phyloP scores from a whole-genome alignment of 805 yeast species.

The Ogataea nonfermentans region DNA sequence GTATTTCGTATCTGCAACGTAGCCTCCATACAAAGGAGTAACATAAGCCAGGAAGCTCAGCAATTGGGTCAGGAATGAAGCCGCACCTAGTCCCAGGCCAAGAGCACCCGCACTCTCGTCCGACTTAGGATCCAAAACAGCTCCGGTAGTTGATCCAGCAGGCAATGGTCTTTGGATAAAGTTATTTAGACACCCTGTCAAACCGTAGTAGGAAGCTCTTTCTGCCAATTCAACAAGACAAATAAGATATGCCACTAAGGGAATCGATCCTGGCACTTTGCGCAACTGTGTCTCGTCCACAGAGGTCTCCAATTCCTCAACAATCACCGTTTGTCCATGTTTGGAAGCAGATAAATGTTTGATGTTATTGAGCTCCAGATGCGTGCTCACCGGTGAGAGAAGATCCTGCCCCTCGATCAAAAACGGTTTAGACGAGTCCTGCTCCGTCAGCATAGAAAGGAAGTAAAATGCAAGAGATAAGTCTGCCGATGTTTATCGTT shows the following conservation, averaged over 20 bases:
- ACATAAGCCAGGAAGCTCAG: slow-evolving; percentile 47
- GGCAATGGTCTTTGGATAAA: slow-evolving; percentile 53
- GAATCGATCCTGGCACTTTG: slow-evolving; percentile 27
- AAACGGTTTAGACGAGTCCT: slow-evolving; percentile 1
- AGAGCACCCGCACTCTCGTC: slow-evolving; percentile 49
- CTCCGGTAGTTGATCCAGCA: slow-evolving; percentile 37
- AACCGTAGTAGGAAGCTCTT: slow-evolving; percentile 53
- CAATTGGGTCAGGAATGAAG: slow-evolving; percentile 45
- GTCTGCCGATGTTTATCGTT: slow-evolving; percentile 2
- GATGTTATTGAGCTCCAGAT: slow-evolving; percentile 4
- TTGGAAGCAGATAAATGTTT: slow-evolving; percentile 4
- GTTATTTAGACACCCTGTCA: slow-evolving; percentile 46
- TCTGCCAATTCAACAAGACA: slow-evolving; percentile 49
- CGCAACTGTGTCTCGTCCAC: slow-evolving; percentile 13
- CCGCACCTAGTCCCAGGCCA: slow-evolving; percentile 43
- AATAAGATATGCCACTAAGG: slow-evolving; percentile 25
- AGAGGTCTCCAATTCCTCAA: slow-evolving; percentile 3
- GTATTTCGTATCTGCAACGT: slow-evolving; percentile 45
- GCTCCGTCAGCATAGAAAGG: background rate
- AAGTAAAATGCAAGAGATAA: background rate
- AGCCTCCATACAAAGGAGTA: slow-evolving; percentile 51
- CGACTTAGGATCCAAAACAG: slow-evolving; percentile 39
- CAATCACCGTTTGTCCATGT: background rate
- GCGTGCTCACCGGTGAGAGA: slow-evolving; percentile 4
- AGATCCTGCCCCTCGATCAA: background rate